These are phyloP conservation scores for Drechslera avenae DNA, from an alignment of 2,329 filamentous ascomycete genomes.

Conservation along the genomic window DNA sequence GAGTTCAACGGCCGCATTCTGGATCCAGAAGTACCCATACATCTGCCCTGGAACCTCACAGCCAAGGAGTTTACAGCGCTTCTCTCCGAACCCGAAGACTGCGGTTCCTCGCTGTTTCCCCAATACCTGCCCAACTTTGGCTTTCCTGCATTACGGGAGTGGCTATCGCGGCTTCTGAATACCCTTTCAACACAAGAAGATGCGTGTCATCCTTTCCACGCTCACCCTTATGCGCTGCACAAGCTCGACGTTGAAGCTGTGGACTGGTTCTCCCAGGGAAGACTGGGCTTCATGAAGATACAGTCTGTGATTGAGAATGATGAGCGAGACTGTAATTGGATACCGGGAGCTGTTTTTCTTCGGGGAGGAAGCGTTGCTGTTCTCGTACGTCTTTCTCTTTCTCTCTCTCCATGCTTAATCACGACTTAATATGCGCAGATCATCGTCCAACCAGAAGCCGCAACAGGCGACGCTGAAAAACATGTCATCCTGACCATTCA, in stretches of 20 bases:
- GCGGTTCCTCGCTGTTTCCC: no score
- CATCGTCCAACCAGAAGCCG: conserved; percentile 58
- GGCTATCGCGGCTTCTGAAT: conserved; percentile 57
- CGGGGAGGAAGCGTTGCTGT: conserved; percentile 64
- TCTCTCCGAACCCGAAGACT: conserved; percentile 1
- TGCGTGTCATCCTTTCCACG: conserved; percentile 57
- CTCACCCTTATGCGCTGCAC: conserved; percentile 57
- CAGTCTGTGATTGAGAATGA: conserved; percentile 57
- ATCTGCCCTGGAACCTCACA: conserved; percentile 51
- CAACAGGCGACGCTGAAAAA: conserved; percentile 46
- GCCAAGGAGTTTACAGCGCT: conserved; percentile 34
- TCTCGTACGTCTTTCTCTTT: conserved; percentile 49
- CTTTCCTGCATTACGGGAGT: conserved; percentile 62
- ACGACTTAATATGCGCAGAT: conserved; percentile 45
- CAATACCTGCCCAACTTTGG: conserved; percentile 23
- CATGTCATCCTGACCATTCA: conserved; percentile 62
- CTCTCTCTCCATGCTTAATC: not conserved
- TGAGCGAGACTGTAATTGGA: conserved; percentile 30
- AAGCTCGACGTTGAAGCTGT: conserved; percentile 60
- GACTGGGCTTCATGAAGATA: conserved; percentile 63
- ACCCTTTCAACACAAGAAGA: conserved; percentile 56
- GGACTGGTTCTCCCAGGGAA: conserved; percentile 55
- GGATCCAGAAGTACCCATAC: conserved; percentile 47
- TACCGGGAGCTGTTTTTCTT: conserved; percentile 63
- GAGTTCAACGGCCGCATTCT: conserved; percentile 19